Percentiles rank a stretch among this genome's conserved stretches.
Conservation (phyloP, 768 basidiomycete species). For the Lepiota subincarnata region DNA sequence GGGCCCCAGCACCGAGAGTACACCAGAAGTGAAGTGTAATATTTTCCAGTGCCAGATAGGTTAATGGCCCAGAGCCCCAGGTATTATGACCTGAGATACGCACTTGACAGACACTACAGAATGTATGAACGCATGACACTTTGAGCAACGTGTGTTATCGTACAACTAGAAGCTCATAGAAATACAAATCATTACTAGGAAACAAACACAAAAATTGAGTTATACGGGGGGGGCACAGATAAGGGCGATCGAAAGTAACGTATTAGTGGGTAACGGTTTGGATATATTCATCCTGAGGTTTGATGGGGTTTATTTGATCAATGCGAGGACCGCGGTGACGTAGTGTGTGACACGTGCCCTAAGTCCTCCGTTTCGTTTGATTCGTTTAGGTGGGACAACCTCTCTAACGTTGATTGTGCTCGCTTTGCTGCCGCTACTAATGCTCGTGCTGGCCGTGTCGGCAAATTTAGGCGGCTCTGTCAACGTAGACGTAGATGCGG, state of each 20-base stretch:
- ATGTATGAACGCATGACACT: too few relatives aligned
- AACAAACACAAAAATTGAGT: background rate
- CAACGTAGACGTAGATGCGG: background rate
- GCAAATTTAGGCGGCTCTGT: background rate
- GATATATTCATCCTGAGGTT: too few relatives aligned
- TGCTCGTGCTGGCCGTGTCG: constrained; percentile 1
- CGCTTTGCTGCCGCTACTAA: constrained; percentile 12
- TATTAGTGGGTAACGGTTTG: too few relatives aligned
- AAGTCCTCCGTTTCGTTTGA: constrained; percentile 2
- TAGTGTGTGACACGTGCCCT: constrained; percentile 11
- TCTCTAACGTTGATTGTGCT: constrained; percentile 2
- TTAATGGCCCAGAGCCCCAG: too few relatives aligned
- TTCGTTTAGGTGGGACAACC: background rate
- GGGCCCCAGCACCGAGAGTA: too few relatives aligned
- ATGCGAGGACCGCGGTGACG: constrained; percentile 10
- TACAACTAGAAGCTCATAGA: constrained; percentile 9
- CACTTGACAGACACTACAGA: too few relatives aligned
- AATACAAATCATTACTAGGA: constrained; percentile 7
- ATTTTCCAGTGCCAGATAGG: too few relatives aligned
- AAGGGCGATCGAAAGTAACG: too few relatives aligned
- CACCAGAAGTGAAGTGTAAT: too few relatives aligned
- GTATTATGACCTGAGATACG: too few relatives aligned
- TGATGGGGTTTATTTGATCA: constrained; percentile 11
- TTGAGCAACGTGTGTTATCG: background rate
- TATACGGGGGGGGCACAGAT: too few relatives aligned